Base-by-base conservation (phyloP, 202 grass and related monocot species). In the Carex sylvatica region DNA sequence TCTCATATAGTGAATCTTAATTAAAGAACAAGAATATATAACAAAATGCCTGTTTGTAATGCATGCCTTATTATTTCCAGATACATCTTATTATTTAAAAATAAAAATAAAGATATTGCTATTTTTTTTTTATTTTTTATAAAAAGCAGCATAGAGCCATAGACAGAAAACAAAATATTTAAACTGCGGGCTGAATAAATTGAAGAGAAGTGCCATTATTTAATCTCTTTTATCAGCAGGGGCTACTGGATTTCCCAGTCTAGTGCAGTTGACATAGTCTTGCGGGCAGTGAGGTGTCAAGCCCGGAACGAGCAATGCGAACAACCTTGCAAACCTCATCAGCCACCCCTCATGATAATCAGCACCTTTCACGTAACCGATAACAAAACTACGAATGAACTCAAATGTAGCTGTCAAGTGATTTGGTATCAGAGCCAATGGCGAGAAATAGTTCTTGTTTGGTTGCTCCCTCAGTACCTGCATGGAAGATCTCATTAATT, bases 401-500 rank as follows among this genome's bases (percentile, higher is more conserved):
- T 97, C 94, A 82, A 89, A 92, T 20, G 54, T 14, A 18, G 91
- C 91, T 47, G 74, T 92, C 33, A 71, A 14, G 3, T 81, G 26
- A 80, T 92, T 94, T 16, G 91, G 87, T 72, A 26, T 70, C 52
- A 89, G 49, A 2, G 69, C 70, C 69, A 83, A 86, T 69, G 87
- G 15, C 14, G 89, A 92, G 91, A 97, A 92, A 58, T 93, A 94
- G 80, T 97, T 94, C 83, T 89, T 97, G 79, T 97, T 97, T 19
- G 94, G 94, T 61, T 94, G 86, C 62, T 97, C 94, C 7, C 10
- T 54, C 15, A 85, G 44, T 11, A 87, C 82, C 92, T 94, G 88
- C 20, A 74, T 30, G 9, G 13, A 85, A 59, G 13, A 14, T 0
- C 28, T 76, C 5, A 51, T 33, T 46, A 46, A 40, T 40, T 76